phyloP scores from a whole-genome alignment of 306 rosid genomes.

The Oxytropis ochrocephala region DNA sequence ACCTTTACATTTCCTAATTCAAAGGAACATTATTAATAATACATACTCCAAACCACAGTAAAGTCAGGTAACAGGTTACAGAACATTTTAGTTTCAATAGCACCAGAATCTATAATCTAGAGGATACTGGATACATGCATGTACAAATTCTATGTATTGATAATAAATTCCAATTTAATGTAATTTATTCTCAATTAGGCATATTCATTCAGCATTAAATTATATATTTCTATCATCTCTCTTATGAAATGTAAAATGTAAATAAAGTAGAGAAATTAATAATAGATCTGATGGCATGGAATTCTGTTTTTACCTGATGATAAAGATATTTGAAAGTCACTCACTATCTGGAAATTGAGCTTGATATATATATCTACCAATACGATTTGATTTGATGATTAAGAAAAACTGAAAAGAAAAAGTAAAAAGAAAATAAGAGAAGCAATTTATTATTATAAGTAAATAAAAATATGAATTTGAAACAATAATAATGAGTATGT shows the following conservation, averaged over 20 bases:
- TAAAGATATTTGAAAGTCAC: neutral
- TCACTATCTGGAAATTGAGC: conserved; percentile 25
- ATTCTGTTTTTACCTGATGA: neutral
- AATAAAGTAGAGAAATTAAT: neutral
- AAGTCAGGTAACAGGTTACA: too few relatives aligned
- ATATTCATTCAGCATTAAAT: neutral
- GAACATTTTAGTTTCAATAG: too few relatives aligned
- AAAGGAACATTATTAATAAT: neutral
- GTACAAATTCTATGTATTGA: neutral
- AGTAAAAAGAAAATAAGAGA: neutral
- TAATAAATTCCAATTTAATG: conserved; percentile 1
- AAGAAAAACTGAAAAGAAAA: neutral
- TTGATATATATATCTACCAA: neutral
- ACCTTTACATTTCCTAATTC: conserved; percentile 1
- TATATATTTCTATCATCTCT: neutral
- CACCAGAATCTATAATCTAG: too few relatives aligned
- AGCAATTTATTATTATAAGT: neutral
- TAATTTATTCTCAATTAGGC: neutral
- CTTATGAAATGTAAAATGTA: neutral
- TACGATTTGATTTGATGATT: conserved; percentile 18
- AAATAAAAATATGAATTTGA: neutral
- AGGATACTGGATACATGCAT: too few relatives aligned
- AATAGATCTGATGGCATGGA: conserved; percentile 18
- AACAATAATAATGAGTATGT: neutral
- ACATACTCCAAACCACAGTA: too few relatives aligned